A percentile compares a stretch with the other conserved stretches of the same genome.
Conservation (phyloP, 495 filamentous ascomycete species). For the Penicillium diatomitis region DNA sequence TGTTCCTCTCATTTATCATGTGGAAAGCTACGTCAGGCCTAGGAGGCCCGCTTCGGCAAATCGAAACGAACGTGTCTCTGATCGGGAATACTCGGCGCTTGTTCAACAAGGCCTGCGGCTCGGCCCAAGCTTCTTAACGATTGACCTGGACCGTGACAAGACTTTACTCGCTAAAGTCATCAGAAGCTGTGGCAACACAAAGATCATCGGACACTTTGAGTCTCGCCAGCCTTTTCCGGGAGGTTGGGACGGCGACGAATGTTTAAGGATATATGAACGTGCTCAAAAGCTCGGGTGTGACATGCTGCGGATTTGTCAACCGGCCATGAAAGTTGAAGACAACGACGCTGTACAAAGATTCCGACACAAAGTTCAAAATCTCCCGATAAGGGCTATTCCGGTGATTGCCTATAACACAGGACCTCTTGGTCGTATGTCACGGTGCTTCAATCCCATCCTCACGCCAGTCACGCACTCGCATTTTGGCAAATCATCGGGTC, state of each 20-base stretch:
- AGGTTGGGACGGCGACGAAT: constrained; percentile 32
- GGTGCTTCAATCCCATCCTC: constrained; percentile 55
- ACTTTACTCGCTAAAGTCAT: constrained; percentile 46
- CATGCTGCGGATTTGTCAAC: constrained; percentile 39
- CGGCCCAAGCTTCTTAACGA: constrained; percentile 57
- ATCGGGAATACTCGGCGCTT: constrained; percentile 48
- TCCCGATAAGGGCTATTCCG: constrained; percentile 27
- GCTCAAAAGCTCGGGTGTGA: constrained; percentile 38
- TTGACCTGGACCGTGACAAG: constrained; percentile 54
- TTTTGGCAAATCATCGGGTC: no score
- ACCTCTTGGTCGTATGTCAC: constrained; percentile 51
- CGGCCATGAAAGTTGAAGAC: constrained; percentile 29
- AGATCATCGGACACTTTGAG: constrained; percentile 57
- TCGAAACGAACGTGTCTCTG: constrained; percentile 15
- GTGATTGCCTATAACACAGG: constrained; percentile 68
- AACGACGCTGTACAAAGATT: constrained; percentile 35
- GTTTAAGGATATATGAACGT: constrained; percentile 29
- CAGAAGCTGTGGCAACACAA: constrained; percentile 47
- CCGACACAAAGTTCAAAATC: constrained; percentile 22
- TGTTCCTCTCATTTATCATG: constrained; percentile 44
- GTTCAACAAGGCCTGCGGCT: constrained; percentile 60
- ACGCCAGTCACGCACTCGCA: constrained; percentile 45
- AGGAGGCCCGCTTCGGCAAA: constrained; percentile 11
- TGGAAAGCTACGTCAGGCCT: constrained; percentile 25
- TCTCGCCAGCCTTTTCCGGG: constrained; percentile 34